Conservation (phyloP, 345 rosid species). For the Ricinus communis region DNA sequence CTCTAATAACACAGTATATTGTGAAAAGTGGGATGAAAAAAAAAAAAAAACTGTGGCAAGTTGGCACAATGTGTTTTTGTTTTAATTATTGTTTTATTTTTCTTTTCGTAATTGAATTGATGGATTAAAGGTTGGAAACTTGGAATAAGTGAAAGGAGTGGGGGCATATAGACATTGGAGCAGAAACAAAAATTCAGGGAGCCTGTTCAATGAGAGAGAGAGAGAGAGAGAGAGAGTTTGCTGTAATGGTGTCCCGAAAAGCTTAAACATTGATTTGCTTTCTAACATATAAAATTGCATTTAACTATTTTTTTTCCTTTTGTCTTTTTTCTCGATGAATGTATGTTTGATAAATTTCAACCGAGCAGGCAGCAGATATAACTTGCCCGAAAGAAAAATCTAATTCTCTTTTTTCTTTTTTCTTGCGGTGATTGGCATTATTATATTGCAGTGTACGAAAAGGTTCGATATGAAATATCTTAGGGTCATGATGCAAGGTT, state of each 20-base stretch:
- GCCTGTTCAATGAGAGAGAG: background rate
- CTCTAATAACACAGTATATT: background rate
- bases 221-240: background rate
- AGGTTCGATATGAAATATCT: background rate
- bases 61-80: background rate
- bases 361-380: too few species aligned
- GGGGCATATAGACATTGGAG: slow-evolving; percentile 4
- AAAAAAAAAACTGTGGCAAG: too few species aligned
- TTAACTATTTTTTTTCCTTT: background rate
- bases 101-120: slow-evolving; percentile 8
- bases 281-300: slow-evolving; percentile 13
- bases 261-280: slow-evolving; percentile 22
- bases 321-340: too few species aligned
- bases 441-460: background rate
- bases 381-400: too few species aligned
- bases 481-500: slow-evolving; percentile 19
- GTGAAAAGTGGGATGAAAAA: slow-evolving; percentile 9
- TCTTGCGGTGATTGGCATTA: background rate
- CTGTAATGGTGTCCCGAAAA: slow-evolving; percentile 19
- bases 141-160: slow-evolving; percentile 39
- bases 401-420: background rate
- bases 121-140: slow-evolving; percentile 28
- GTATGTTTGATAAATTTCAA: too few species aligned
- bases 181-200: background rate
- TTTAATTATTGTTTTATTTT: background rate